A percentile compares a stretch with the other conserved stretches of the same genome.
phyloP scores from a whole-genome alignment of 805 yeast species.

The Hanseniaspora clermontiae region DNA sequence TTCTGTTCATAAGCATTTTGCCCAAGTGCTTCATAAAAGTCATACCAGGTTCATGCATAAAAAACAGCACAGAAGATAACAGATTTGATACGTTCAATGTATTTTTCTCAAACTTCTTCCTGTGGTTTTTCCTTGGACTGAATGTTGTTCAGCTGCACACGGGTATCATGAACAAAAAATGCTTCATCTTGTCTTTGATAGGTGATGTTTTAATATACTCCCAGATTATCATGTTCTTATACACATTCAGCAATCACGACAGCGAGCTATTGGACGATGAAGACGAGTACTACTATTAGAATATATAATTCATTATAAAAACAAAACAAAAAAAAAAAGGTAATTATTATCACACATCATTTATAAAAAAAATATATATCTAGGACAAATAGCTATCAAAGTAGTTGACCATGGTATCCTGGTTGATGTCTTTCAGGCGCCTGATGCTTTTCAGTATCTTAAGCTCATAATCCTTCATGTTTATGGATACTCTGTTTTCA shows the following conservation, averaged over 20 bases:
- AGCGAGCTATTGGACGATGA: constrained; percentile 5
- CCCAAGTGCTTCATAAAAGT: constrained; percentile 50
- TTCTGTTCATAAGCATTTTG: constrained; percentile 57
- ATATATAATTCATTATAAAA: neutral
- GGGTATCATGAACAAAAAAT: constrained; percentile 3
- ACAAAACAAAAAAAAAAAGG: too few species aligned
- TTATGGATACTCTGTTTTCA: constrained; percentile 38
- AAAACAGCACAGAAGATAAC: constrained; percentile 33
- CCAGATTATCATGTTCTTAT: constrained; percentile 6
- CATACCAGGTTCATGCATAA: constrained; percentile 48
- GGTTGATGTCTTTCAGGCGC: neutral
- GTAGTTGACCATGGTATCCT: neutral
- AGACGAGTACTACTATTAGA: constrained; percentile 8
- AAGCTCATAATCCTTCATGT: constrained; percentile 62
- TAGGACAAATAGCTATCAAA: constrained; percentile 12
- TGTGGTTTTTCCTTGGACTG: constrained; percentile 12
- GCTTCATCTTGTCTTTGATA: constrained; percentile 6
- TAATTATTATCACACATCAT: neutral
- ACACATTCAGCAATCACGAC: constrained; percentile 1
- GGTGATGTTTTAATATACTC: constrained; percentile 9
- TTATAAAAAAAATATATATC: neutral
- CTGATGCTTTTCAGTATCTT: constrained; percentile 50
- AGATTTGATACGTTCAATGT: constrained; percentile 8
- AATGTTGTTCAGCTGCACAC: constrained; percentile 10
- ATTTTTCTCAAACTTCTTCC: constrained; percentile 10